A percentile compares a stretch with the other conserved stretches of the same genome.
These are phyloP conservation scores for Candida bentonensis DNA, from an alignment of 805 yeast species.

Conservation along the genomic window DNA sequence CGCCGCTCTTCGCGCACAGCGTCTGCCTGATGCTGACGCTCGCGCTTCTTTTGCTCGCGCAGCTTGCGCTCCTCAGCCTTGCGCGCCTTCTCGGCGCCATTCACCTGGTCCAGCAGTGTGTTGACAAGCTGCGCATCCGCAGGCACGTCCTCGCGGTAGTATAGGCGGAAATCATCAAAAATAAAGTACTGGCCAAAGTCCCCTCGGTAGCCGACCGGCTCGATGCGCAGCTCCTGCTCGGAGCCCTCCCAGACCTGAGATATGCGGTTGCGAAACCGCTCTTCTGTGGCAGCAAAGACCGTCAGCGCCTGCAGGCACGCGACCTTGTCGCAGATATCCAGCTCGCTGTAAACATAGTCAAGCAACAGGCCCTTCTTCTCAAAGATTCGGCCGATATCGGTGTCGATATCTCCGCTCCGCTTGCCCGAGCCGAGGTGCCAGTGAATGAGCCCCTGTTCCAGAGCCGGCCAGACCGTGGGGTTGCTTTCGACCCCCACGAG, in stretches of 20 bases:
- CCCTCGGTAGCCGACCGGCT: background rate
- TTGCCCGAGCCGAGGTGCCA: background rate
- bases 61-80: background rate
- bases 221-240: background rate
- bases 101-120: background rate
- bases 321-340: background rate
- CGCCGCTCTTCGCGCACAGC: background rate
- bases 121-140: background rate
- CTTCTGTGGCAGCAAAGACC: background rate
- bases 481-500: background rate
- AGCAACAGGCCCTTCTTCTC: background rate
- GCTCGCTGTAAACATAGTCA: background rate
- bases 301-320: background rate
- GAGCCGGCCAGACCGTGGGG: background rate
- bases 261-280: background rate
- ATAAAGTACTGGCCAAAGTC: background rate
- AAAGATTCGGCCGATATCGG: background rate
- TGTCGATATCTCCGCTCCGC: background rate
- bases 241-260: background rate
- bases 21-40: background rate
- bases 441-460: background rate
- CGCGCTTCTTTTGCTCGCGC: background rate
- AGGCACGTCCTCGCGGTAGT: background rate
- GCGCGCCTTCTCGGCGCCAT: background rate
- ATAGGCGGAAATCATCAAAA: background rate